Percentiles rank a stretch among this genome's conserved stretches.
Conservation (phyloP, 75 land plant species). For the Picea sitchensis region DNA sequence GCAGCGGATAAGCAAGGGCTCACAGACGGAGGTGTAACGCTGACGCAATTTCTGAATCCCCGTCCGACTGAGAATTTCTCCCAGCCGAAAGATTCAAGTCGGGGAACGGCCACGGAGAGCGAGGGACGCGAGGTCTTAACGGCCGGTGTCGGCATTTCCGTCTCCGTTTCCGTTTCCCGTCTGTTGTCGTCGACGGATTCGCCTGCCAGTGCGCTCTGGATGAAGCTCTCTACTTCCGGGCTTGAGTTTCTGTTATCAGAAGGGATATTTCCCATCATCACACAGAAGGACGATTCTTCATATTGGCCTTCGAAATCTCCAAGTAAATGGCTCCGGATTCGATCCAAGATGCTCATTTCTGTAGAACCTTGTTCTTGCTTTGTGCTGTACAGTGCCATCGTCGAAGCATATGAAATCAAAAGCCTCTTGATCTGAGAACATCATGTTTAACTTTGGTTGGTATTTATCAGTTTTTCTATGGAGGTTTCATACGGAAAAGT, state of each 20-base stretch:
- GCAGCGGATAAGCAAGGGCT: slow-evolving; percentile 16
- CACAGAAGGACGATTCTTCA: neutral
- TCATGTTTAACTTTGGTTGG: too few species aligned
- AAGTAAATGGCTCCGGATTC: neutral
- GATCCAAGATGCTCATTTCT: neutral
- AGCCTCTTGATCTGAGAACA: too few species aligned
- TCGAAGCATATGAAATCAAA: too few species aligned
- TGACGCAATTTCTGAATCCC: neutral
- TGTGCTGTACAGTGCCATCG: too few species aligned
- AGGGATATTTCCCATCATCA: too few species aligned
- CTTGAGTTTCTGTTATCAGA: neutral
- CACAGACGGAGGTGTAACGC: slow-evolving; percentile 4
- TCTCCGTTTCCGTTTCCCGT: neutral
- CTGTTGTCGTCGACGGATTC: neutral
- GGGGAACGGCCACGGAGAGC: neutral
- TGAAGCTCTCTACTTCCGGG: neutral
- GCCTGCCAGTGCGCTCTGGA: neutral
- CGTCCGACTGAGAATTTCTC: neutral
- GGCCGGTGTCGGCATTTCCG: neutral
- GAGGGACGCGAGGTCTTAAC: neutral
- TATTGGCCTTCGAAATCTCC: neutral
- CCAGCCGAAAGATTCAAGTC: neutral
- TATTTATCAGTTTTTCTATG: too few species aligned
- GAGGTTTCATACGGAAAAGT: too few species aligned
- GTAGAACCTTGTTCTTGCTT: neutral